phyloP scores from a whole-genome alignment of 495 filamentous ascomycete genomes.

The Cairneyella variabilis region DNA sequence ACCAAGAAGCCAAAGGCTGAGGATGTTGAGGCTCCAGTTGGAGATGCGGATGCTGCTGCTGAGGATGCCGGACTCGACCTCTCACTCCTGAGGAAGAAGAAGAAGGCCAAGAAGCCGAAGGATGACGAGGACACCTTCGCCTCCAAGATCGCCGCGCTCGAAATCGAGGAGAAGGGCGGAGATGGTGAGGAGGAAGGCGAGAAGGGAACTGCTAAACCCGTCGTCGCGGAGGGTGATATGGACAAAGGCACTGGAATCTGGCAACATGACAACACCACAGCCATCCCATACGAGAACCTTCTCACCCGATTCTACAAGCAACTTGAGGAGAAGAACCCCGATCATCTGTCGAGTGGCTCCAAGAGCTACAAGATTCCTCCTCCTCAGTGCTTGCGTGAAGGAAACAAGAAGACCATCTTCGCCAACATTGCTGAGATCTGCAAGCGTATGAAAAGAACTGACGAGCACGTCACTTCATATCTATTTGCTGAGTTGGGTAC shows the following conservation, averaged over 20 bases:
- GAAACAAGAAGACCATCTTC: constrained; percentile 99
- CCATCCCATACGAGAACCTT: constrained; percentile 80
- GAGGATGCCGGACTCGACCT: constrained; percentile 66
- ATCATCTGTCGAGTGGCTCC: constrained; percentile 79
- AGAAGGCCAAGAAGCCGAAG: constrained; percentile 87
- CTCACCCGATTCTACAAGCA: constrained; percentile 89
- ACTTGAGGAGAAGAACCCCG: constrained; percentile 88
- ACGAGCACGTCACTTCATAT: constrained; percentile 96
- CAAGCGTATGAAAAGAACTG: constrained; percentile 88
- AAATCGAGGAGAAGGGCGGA: no score
- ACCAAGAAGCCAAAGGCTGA: constrained; percentile 68
- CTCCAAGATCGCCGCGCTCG: constrained; percentile 59
- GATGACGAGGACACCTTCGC: constrained; percentile 52
- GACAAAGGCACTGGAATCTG: constrained; percentile 92
- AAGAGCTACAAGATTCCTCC: constrained; percentile 98
- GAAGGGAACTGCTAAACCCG: constrained; percentile 44
- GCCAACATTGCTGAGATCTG: constrained; percentile 91
- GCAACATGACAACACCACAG: constrained; percentile 66
- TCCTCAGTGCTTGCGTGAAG: constrained; percentile 98
- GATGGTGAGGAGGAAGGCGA: constrained; percentile 73
- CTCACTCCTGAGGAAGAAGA: constrained; percentile 80
- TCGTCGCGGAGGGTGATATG: constrained; percentile 67
- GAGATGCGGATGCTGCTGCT: constrained; percentile 42
- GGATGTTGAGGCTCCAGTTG: constrained; percentile 51
- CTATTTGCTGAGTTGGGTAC: constrained; percentile 98